Percentiles rank a stretch among this genome's conserved stretches.
Evolutionary conservation across 352 stramenopile species (phyloP).

Genomic region (Phytopythium boreale): DNA sequence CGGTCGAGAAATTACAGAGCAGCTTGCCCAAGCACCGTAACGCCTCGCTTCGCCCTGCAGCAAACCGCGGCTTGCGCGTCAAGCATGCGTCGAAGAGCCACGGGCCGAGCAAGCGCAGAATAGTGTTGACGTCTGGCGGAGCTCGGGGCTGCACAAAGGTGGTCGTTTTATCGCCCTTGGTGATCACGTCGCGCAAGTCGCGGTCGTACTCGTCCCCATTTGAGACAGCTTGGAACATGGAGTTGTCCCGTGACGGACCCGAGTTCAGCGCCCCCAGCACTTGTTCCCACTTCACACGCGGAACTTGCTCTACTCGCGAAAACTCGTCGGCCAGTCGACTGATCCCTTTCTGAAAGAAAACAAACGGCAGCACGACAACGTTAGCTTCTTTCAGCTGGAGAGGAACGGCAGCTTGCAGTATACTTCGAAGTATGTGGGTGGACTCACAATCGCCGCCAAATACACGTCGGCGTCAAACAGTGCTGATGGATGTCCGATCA

Average conservation of each 20-base stretch:
- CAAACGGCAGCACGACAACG: background rate
- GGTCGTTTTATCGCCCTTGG: slow-evolving; percentile 19
- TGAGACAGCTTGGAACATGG: slow-evolving; percentile 41
- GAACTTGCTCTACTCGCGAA: slow-evolving; percentile 59
- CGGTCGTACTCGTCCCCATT: slow-evolving; percentile 25
- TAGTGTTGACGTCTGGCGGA: slow-evolving; percentile 83
- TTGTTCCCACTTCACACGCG: slow-evolving; percentile 70
- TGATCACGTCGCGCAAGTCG: slow-evolving; percentile 15
- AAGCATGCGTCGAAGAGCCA: slow-evolving; percentile 87
- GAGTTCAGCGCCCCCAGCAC: slow-evolving; percentile 67
- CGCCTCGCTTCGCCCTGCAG: slow-evolving; percentile 67
- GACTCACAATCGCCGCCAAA: slow-evolving; percentile 62
- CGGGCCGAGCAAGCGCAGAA: slow-evolving; percentile 71
- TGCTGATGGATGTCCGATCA: slow-evolving; percentile 79
- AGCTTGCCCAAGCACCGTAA: slow-evolving; percentile 76
- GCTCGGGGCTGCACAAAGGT: slow-evolving; percentile 38
- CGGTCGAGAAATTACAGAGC: slow-evolving; percentile 60
- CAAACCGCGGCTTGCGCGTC: slow-evolving; percentile 67
- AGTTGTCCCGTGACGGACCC: slow-evolving; percentile 34
- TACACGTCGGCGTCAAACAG: slow-evolving; percentile 86
- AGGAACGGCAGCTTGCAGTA: background rate
- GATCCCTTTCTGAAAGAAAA: slow-evolving; percentile 57
- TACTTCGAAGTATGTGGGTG: too few relatives aligned
- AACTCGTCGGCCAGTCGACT: slow-evolving; percentile 77
- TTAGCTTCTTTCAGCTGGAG: background rate